phyloP scores from a whole-genome alignment of 1,139 yeast species.

The Yamadazyma atlantica region DNA sequence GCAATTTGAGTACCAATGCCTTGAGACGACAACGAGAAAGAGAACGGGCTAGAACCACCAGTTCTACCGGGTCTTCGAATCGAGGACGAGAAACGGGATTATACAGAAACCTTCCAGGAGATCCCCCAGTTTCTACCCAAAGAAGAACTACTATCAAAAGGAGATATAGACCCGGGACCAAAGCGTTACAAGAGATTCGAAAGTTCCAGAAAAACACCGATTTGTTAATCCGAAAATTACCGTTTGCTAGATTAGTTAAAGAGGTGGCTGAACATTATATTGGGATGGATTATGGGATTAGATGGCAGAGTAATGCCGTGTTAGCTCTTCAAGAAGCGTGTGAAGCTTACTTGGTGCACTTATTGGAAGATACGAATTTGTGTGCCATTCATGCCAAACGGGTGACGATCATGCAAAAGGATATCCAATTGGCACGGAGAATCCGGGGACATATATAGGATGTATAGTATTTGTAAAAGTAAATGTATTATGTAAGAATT shows the following conservation, averaged over 20 bases:
- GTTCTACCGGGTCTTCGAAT: slow-evolving; percentile 4
- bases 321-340: slow-evolving; percentile 91
- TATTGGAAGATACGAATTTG: slow-evolving; percentile 86
- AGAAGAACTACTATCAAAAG: slow-evolving; percentile 32
- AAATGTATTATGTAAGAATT: no score
- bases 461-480: background rate
- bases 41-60: slow-evolving; percentile 5
- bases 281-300: slow-evolving; percentile 57
- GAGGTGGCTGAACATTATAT: slow-evolving; percentile 77
- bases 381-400: slow-evolving; percentile 93
- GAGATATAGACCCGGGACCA: slow-evolving; percentile 70
- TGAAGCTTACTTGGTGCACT: slow-evolving; percentile 82
- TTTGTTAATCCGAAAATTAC: slow-evolving; percentile 73
- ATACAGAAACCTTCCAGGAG: slow-evolving; percentile 5
- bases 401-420: slow-evolving; percentile 93
- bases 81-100: slow-evolving; percentile 10
- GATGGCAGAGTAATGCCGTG: slow-evolving; percentile 91
- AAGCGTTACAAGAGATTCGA: slow-evolving; percentile 76
- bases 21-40: slow-evolving; percentile 19
- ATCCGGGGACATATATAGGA: slow-evolving; percentile 61
- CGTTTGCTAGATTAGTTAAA: slow-evolving; percentile 84
- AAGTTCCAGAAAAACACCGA: slow-evolving; percentile 79
- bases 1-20: slow-evolving; percentile 8
- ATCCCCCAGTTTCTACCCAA: slow-evolving; percentile 11
- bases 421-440: slow-evolving; percentile 86